Evolutionary conservation across 202 grass and related monocot genomes (phyloP), one percentile per base, ranked within the genome.

Genomic region (Setaria viridis): DNA sequence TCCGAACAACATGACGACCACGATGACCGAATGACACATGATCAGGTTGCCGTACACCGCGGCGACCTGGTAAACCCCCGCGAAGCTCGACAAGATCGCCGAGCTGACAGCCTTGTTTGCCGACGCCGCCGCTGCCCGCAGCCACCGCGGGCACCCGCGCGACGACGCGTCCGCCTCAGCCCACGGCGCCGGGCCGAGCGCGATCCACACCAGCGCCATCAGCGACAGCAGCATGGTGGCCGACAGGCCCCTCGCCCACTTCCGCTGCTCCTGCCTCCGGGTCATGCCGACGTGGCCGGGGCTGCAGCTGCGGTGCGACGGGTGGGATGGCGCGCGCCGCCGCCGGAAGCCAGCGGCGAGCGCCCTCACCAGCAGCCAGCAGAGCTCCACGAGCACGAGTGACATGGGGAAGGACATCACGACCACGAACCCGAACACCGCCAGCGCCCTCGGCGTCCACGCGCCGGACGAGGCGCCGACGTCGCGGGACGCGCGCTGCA

Each of bases 161-260:
- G 87, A 54, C n/a, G 71, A 8, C 20, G 9, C 78, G 47, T 80
- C 88, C 42, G 60, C 43, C 80, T 80, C 88, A 33, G 60, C 43
- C 80, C 80, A 80, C 51, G 41, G 74, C 53, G 46, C 89, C 7
- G 89, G 89, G 4, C 89, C 85, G 12, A 84, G 80, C 54, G 69
- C 76, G 74, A 90, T 53, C 89, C 85, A 90, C 16, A 70, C 68
- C 60, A 84, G 62, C 13, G 89, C 89, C 70, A 69, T 56, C 62
- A 87, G 60, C 10, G 89, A 87, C 5, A 90, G 3, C 45, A 90
- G 62, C 69, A 70, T 84, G 12, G 89, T 90, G 62, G 85, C 85
- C 6, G 80, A 90, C 53, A 84, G 62, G 5, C 80, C 69, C 62
- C 89, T 83, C 69, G 62, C 64, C 62, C 80, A 83, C 80, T 84